Evolutionary conservation across 2,329 filamentous ascomycete genomes (phyloP).

Genomic region (Ceratocystis cubensis): DNA sequence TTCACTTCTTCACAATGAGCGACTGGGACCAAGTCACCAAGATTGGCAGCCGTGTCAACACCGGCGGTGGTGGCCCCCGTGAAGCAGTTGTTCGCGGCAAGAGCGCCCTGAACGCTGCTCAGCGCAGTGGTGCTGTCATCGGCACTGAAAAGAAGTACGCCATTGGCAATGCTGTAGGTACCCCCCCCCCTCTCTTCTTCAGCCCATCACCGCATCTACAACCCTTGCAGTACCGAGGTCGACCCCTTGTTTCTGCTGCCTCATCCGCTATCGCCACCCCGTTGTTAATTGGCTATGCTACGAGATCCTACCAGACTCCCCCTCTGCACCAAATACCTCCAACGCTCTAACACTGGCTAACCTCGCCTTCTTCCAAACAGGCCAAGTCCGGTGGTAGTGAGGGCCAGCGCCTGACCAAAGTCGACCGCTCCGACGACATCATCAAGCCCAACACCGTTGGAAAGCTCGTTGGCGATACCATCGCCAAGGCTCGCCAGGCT

Average conservation of each 20-base stretch:
- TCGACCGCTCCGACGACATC: conserved; percentile 94
- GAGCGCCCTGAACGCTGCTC: conserved; percentile 73
- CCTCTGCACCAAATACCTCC: neutral
- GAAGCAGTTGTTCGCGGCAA: conserved; percentile 86
- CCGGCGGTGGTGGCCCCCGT: conserved; percentile 51
- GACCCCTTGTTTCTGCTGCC: neutral
- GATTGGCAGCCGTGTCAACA: conserved; percentile 76
- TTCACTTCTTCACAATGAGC: conserved; percentile 43
- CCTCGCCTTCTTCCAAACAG: conserved; percentile 23
- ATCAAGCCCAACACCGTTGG: conserved; percentile 92
- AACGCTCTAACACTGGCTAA: conserved; percentile 25
- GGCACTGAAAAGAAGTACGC: conserved; percentile 84
- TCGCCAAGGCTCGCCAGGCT: conserved; percentile 64
- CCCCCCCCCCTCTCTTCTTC: conserved; percentile 2
- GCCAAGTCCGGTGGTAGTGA: conserved; percentile 40
- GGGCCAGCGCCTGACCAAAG: conserved; percentile 93
- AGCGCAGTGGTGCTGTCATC: conserved; percentile 62
- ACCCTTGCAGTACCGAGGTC: neutral
- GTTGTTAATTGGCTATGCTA: too few relatives aligned
- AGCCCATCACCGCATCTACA: neutral
- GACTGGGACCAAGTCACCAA: conserved; percentile 86
- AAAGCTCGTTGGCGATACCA: conserved; percentile 66
- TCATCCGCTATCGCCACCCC: neutral
- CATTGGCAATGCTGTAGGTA: conserved; percentile 64
- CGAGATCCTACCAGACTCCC: neutral